These are phyloP conservation scores for Populus hybrid DNA, from an alignment of 441 rosid species.

Conservation along the genomic window DNA sequence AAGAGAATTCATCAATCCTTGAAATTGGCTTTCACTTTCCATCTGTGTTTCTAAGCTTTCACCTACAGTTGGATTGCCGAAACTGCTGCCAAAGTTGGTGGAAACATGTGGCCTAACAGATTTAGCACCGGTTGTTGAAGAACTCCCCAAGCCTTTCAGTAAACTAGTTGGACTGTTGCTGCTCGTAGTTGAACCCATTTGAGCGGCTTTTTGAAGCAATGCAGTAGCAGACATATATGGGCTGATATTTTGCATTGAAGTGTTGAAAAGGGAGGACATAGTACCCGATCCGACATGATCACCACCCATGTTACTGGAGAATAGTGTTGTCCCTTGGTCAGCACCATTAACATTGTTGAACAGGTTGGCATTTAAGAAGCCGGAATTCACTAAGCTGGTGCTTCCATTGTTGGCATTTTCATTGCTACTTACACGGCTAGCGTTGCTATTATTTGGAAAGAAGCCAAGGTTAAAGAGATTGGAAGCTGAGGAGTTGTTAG, in stretches of 20 bases:
- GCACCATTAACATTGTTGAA: constrained; percentile 27
- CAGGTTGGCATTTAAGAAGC: constrained; percentile 33
- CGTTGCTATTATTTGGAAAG: constrained; percentile 26
- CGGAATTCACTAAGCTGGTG: constrained; percentile 29
- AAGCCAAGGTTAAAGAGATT: constrained; percentile 46
- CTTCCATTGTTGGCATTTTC: constrained; percentile 21
- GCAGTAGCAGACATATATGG: constrained; percentile 73
- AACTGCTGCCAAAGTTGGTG: constrained; percentile 27
- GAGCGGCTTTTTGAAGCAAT: constrained; percentile 48
- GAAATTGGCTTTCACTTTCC: constrained; percentile 38
- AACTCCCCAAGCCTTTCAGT: constrained; percentile 36
- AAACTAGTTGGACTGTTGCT: constrained; percentile 26
- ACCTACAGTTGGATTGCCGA: constrained; percentile 8
- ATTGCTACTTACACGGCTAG: constrained; percentile 24
- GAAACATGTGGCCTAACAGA: constrained; percentile 19
- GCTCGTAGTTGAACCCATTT: constrained; percentile 35
- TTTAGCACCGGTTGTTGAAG: constrained; percentile 26
- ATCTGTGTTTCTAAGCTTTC: constrained; percentile 21
- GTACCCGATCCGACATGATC: constrained; percentile 24
- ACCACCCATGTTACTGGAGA: constrained; percentile 30
- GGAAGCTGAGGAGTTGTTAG: constrained; percentile 20
- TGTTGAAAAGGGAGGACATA: constrained; percentile 27
- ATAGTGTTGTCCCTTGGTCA: constrained; percentile 25
- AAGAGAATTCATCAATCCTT: constrained; percentile 48
- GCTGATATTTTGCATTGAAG: constrained; percentile 29